phyloP scores from a whole-genome alignment of 345 rosid species.

The Populus nigra region DNA sequence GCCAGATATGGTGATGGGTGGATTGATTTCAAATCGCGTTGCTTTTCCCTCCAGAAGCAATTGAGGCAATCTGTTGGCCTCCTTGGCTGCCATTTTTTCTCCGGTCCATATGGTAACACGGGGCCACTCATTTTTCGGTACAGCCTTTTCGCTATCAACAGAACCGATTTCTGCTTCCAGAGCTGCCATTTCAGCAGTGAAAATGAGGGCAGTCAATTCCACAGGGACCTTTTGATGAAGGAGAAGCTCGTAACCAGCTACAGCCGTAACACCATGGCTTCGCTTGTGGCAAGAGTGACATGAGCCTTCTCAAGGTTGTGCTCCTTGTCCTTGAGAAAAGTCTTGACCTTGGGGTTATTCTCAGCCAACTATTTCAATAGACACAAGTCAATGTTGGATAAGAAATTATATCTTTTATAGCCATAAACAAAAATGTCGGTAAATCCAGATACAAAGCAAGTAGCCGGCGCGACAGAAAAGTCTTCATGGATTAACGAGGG shows the following conservation, averaged over 20 bases:
- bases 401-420: not conserved
- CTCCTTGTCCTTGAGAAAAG: constrained; percentile 53
- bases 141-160: constrained; percentile 58
- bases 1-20: constrained; percentile 62
- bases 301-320: constrained; percentile 57
- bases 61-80: constrained; percentile 66
- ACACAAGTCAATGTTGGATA: not conserved
- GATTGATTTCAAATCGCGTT: constrained; percentile 55
- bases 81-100: constrained; percentile 63
- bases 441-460: no score
- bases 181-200: constrained; percentile 75
- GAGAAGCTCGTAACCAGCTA: constrained; percentile 62
- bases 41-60: constrained; percentile 72
- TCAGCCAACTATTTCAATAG: constrained; percentile 48
- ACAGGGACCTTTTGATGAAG: constrained; percentile 58
- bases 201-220: constrained; percentile 62
- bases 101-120: constrained; percentile 88
- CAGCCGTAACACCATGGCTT: constrained; percentile 79
- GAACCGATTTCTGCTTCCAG: constrained; percentile 64
- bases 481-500: not conserved
- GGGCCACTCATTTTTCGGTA: constrained; percentile 78
- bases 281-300: constrained; percentile 92
- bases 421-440: no score
- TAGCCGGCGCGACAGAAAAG: no score
- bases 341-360: constrained; percentile 41